These are phyloP conservation scores for Colletotrichum noveboracense DNA, from an alignment of 2,329 filamentous ascomycete genomes.

Conservation along the genomic window DNA sequence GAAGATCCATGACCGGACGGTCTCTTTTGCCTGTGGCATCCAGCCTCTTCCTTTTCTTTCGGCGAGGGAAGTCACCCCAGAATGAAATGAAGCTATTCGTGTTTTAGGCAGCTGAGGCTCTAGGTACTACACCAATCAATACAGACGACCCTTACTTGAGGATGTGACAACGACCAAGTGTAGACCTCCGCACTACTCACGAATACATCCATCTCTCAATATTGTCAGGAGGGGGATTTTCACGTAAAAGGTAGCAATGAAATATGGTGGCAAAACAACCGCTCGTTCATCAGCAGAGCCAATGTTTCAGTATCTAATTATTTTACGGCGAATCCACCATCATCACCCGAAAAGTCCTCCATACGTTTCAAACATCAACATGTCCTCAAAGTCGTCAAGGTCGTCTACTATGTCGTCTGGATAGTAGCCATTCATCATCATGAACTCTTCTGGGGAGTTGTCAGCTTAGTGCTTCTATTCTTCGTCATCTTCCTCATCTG, in stretches of 20 bases:
- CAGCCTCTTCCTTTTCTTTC: background rate
- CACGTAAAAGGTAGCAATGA: background rate
- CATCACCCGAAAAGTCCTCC: background rate
- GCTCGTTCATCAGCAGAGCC: background rate
- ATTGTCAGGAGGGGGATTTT: fast-evolving
- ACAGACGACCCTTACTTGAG: background rate
- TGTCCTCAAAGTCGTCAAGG: background rate
- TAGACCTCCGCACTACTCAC: background rate
- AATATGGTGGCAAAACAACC: background rate
- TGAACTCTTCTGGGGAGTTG: background rate
- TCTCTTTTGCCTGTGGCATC: background rate
- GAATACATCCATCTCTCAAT: background rate
- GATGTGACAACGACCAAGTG: background rate
- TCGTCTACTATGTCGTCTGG: background rate
- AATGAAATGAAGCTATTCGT: background rate
- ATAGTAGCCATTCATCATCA: conserved; percentile 1
- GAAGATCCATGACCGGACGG: background rate
- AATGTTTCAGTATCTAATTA: background rate
- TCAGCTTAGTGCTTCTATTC: background rate
- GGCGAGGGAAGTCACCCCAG: background rate
- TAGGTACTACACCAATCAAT: background rate
- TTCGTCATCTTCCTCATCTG: background rate
- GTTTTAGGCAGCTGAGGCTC: background rate
- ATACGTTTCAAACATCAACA: background rate
- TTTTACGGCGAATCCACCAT: background rate